phyloP scores from a whole-genome alignment of 2,329 filamentous ascomycete species.

The Ophidiomyces ophidiicola region DNA sequence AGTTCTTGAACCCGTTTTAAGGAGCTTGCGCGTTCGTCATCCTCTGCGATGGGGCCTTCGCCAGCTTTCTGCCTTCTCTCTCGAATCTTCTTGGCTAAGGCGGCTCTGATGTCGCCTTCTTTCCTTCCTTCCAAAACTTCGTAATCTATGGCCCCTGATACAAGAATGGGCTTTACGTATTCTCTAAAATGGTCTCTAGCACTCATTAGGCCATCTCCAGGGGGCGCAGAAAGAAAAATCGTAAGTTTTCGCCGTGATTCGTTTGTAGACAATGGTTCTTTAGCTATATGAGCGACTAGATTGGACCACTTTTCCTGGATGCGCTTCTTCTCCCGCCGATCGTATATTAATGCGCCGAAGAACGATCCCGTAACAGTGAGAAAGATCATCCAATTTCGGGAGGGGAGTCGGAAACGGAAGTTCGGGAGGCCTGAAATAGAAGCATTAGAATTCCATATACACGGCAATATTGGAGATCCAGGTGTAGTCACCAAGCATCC shows the following conservation, averaged over 20 bases:
- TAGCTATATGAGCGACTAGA: conserved; percentile 70
- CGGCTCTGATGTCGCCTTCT: conserved; percentile 84
- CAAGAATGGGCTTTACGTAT: conserved; percentile 86
- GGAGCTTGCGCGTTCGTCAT: conserved; percentile 45
- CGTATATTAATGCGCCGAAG: conserved; percentile 72
- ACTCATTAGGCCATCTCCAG: conserved; percentile 67
- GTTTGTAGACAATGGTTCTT: conserved; percentile 59
- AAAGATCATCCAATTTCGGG: conserved; percentile 97
- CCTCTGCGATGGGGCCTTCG: conserved; percentile 38
- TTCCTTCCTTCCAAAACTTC: conserved; percentile 85
- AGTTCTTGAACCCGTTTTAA: conserved; percentile 52
- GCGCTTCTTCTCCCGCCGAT: conserved; percentile 77
- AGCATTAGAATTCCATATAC: neutral
- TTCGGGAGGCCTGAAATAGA: conserved; percentile 59
- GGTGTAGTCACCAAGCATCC: conserved; percentile 15
- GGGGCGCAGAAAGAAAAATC: conserved; percentile 73
- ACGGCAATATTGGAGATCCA: neutral
- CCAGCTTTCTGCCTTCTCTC: conserved; percentile 49
- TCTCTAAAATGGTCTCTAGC: conserved; percentile 94
- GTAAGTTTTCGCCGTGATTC: conserved; percentile 73
- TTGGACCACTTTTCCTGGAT: conserved; percentile 77
- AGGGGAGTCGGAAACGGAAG: conserved; percentile 72
- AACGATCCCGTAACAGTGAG: conserved; percentile 66
- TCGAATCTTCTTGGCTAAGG: conserved; percentile 74
- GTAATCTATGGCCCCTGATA: conserved; percentile 85